Conservation (phyloP, 768 basidiomycete species). For the Royoungia palumana region DNA sequence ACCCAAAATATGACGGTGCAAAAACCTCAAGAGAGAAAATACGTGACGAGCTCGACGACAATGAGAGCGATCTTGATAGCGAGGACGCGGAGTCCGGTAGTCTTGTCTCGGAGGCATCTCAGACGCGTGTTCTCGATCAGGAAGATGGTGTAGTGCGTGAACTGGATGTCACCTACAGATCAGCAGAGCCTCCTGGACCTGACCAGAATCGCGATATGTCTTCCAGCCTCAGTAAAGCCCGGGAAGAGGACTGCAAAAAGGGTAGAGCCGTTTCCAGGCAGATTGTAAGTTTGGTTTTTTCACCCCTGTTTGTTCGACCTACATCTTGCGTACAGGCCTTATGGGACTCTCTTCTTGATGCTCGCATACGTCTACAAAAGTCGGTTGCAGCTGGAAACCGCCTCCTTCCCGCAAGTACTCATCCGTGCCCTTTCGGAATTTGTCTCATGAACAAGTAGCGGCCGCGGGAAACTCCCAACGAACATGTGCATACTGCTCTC, state of each 20-base stretch:
- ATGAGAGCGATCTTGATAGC: conserved; percentile 3
- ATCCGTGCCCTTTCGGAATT: background rate
- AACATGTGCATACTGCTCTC: conserved; percentile 45
- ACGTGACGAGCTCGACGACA: conserved; percentile 35
- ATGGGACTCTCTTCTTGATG: conserved; percentile 86
- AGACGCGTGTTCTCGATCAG: conserved; percentile 7
- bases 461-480: conserved; percentile 25
- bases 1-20: conserved; percentile 77
- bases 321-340: conserved; percentile 47
- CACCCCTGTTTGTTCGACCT: conserved; percentile 1
- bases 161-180: conserved; percentile 15
- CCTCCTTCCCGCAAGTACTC: conserved; percentile 55
- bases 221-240: conserved; percentile 51
- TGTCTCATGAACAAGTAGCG: conserved; percentile 29
- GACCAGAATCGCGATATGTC: conserved; percentile 42
- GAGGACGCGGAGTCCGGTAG: conserved; percentile 21
- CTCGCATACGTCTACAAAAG: conserved; percentile 92
- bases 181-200: conserved; percentile 3
- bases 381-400: conserved; percentile 59
- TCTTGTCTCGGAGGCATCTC: conserved; percentile 15
- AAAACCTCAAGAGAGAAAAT: conserved; percentile 60
- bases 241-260: conserved; percentile 73
- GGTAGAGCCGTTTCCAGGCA: conserved; percentile 83
- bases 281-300: conserved; percentile 53
- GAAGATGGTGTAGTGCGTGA: conserved; percentile 14